Percentiles rank a stretch among this genome's conserved stretches.
Evolutionary conservation across 768 basidiomycete species (phyloP).

Genomic region (Pisolithus tinctorius): DNA sequence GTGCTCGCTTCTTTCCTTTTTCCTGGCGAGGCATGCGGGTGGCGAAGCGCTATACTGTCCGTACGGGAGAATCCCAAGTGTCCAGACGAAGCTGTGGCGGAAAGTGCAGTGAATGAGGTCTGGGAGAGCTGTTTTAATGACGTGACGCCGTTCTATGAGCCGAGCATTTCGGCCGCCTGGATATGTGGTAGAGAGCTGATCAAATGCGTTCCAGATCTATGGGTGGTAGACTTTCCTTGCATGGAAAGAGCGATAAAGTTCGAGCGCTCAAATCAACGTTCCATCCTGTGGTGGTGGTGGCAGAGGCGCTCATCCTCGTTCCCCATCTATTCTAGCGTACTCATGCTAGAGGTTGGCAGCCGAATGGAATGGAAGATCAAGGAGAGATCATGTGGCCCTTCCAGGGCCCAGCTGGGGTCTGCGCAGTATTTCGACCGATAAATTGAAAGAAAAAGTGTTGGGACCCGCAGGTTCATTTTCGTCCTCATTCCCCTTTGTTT

Average conservation of each 20-base stretch:
- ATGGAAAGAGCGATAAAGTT: not conserved
- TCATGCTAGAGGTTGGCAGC: too few species aligned
- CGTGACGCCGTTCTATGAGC: constrained; percentile 96
- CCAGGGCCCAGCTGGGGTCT: too few species aligned
- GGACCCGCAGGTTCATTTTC: constrained; percentile 8
- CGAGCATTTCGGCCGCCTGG: constrained; percentile 20
- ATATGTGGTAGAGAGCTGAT: not conserved
- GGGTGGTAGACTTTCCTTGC: not conserved
- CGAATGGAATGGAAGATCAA: too few species aligned
- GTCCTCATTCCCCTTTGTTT: not conserved
- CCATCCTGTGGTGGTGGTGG: too few species aligned
- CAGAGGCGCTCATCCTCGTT: too few species aligned
- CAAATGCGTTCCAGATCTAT: constrained; percentile 23
- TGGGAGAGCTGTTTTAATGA: constrained; percentile 97
- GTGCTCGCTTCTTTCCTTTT: not conserved
- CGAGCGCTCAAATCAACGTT: too few species aligned
- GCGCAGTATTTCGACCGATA: too few species aligned
- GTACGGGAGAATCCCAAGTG: constrained; percentile 79
- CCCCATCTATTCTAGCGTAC: too few species aligned
- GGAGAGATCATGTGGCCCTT: too few species aligned
- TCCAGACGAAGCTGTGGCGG: constrained; percentile 67
- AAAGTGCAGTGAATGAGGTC: constrained; percentile 89
- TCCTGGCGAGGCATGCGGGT: constrained; percentile 69
- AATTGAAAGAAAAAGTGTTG: too few species aligned
- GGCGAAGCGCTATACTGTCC: constrained; percentile 77